phyloP scores from a whole-genome alignment of 192 early-diverging fungal species.

The Podila clonocystis region DNA sequence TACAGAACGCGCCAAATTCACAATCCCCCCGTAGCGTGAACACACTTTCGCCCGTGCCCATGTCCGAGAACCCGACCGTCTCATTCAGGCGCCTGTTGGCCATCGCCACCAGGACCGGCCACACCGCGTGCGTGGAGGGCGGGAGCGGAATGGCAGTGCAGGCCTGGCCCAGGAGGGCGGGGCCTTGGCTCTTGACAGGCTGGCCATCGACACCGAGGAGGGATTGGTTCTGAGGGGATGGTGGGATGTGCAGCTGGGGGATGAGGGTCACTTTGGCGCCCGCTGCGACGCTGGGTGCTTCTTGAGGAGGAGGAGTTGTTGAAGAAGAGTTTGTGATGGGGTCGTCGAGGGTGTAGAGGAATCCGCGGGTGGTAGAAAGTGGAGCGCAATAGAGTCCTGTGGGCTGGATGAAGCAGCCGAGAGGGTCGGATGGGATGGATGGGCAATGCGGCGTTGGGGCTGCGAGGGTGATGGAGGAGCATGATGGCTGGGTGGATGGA shows the following conservation, averaged over 20 bases:
- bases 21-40: constrained; percentile 20
- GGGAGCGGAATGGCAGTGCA: constrained; percentile 15
- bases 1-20: constrained; percentile 29
- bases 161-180: constrained; percentile 12
- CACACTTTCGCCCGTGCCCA: constrained; percentile 16
- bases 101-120: constrained; percentile 11
- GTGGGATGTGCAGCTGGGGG: constrained; percentile 12
- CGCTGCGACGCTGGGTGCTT: background rate
- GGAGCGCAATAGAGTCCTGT: constrained; percentile 33
- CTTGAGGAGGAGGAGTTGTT: background rate
- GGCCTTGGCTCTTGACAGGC: constrained; percentile 8
- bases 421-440: background rate
- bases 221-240: background rate
- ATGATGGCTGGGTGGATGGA: constrained; percentile 36
- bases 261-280: constrained; percentile 2
- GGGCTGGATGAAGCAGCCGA: constrained; percentile 34
- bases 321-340: background rate
- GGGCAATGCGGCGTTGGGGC: constrained; percentile 18
- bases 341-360: constrained; percentile 29
- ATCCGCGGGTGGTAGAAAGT: constrained; percentile 35
- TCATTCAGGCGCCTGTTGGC: constrained; percentile 18
- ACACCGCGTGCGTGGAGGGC: background rate
- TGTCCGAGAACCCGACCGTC: constrained; percentile 4
- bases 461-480: constrained; percentile 8
- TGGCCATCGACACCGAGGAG: constrained; percentile 14